Base-by-base conservation (phyloP, 208 protist species). In the Balamuthia mandrillaris region DNA sequence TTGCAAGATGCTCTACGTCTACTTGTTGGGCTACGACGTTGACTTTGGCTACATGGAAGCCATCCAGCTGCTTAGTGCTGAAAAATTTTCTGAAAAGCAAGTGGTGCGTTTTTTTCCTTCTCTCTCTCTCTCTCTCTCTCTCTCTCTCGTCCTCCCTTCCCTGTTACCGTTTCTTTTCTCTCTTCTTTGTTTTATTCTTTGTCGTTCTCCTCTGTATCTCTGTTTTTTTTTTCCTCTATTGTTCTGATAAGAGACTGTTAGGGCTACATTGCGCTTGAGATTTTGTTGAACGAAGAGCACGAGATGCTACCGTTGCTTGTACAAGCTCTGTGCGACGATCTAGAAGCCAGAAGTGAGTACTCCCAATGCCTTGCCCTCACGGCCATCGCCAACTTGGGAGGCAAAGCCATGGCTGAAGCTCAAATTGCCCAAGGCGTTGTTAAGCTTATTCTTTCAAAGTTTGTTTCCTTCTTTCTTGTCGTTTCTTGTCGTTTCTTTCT, bases 1-100 rank as follows among this genome's bases (percentile, higher is more conserved):
- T 35, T 98, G 96, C 91, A 99, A 99, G 92, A 92, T 99, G 14
- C 94, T 99, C 84, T 99, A 99, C 91, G 99, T 99, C 84, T 97
- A 96, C 63, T 98, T 99, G 92, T 90, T 99, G 3, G 99, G 98
- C 12, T 98, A 99, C 90, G 97, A 98, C 27, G 93, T 99, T 37
- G 97, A 99, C 65, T 99, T 99, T 94, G 99, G 99, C 10, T 97
- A 99, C 88, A 98, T 99, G 91, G 97, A 99, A 86, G 97, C 97
- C 29, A 89, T 99, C 6, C 95, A 98, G 42, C 93, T 99, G 12
- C 94, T 99, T 56, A 93, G 96, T 6, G 92, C 93, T n/a, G 86
- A 90, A 29, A 96, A 96, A 37, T 98, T 97, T 45, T 95, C 96
- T 0, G 97, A 99, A 51, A 99, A 99, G 91, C 91, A 98, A 56